phyloP scores from a whole-genome alignment of 148 eudicot genomes.

The Fallopia convolvulus region DNA sequence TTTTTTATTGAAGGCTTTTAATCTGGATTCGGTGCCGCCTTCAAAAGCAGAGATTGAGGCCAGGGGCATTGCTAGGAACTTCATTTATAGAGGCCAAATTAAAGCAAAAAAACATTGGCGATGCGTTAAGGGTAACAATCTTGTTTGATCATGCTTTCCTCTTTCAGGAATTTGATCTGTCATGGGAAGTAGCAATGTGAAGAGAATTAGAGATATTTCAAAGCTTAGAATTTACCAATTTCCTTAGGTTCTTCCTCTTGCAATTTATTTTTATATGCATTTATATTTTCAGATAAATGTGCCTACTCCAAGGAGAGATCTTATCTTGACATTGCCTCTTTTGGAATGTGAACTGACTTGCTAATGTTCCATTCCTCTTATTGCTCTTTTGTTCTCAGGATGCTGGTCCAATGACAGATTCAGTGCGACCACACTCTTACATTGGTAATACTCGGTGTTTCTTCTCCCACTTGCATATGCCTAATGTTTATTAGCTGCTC shows the following conservation, averaged over 20 bases:
- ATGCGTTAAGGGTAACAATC: too few relatives aligned
- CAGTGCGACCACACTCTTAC: conserved; percentile 94
- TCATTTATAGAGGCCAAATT: too few relatives aligned
- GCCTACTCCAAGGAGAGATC: neutral
- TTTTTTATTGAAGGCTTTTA: too few relatives aligned
- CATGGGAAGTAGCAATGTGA: too few relatives aligned
- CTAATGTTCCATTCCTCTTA: neutral
- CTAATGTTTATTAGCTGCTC: neutral
- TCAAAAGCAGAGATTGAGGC: too few relatives aligned
- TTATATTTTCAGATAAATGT: neutral
- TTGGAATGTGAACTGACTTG: neutral
- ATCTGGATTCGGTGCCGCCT: too few relatives aligned
- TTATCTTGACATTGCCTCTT: neutral
- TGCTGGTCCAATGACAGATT: conserved; percentile 99
- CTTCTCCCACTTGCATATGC: neutral
- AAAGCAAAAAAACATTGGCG: too few relatives aligned
- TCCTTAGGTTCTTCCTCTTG: neutral
- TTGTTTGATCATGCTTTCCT: too few relatives aligned
- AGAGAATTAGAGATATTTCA: too few relatives aligned
- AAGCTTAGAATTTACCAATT: too few relatives aligned
- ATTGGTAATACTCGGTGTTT: conserved; percentile 35
- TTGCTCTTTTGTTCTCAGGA: conserved; percentile 43
- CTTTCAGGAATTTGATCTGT: too few relatives aligned
- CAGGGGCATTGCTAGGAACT: too few relatives aligned
- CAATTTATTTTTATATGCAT: neutral